Percentiles rank a stretch among this genome's conserved stretches.
phyloP scores from a whole-genome alignment of 768 basidiomycete species.

The Cubamyces sp. region DNA sequence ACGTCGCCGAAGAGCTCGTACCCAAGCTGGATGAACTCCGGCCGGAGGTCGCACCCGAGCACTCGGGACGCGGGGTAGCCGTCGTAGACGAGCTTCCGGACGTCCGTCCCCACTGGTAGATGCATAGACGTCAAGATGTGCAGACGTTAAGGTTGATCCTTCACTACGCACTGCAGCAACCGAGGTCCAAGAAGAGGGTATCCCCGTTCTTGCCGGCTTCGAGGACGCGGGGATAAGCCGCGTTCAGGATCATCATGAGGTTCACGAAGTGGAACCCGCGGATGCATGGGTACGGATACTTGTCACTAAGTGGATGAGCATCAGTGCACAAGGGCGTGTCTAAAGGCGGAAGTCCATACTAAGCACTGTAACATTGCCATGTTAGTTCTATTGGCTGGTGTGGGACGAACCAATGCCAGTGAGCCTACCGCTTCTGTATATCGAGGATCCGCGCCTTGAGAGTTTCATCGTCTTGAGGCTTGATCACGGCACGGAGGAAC shows the following conservation, averaged over 20 bases:
- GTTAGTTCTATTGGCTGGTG: neutral
- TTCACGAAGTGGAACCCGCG: conserved; percentile 37
- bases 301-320: conserved; percentile 20
- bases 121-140: neutral
- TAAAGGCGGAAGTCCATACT: conserved; percentile 23
- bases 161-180: conserved; percentile 38
- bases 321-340: neutral
- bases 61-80: conserved; percentile 37
- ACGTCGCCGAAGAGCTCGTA: conserved; percentile 35
- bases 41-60: conserved; percentile 36
- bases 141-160: neutral
- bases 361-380: conserved; percentile 29
- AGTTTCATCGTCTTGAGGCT: conserved; percentile 27
- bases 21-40: conserved; percentile 36
- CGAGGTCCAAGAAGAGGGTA: conserved; percentile 37
- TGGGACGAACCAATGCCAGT: neutral
- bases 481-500: conserved; percentile 32
- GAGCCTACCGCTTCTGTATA: conserved; percentile 33
- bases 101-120: conserved; percentile 38
- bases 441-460: conserved; percentile 31
- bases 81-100: conserved; percentile 38
- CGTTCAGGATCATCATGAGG: conserved; percentile 34
- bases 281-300: conserved; percentile 40
- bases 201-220: conserved; percentile 28
- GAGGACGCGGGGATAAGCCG: conserved; percentile 34